Evolutionary conservation across 2,329 filamentous ascomycete genomes (phyloP).

Genomic region (Bipolaris gigantea): DNA sequence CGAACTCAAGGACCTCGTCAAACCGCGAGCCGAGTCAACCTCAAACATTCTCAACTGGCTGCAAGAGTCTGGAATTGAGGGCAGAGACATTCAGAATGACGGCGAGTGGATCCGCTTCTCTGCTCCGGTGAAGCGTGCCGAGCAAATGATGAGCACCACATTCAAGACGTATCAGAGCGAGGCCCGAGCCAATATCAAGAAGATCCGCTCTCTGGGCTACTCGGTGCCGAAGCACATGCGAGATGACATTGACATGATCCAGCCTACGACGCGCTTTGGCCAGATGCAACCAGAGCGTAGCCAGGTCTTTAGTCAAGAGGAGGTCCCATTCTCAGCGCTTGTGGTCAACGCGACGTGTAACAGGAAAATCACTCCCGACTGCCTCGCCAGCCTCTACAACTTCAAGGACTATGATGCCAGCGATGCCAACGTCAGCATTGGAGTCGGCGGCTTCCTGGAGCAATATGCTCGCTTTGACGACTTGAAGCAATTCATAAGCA

Average conservation of each 20-base stretch:
- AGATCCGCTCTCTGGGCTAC: constrained; percentile 61
- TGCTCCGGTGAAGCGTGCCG: constrained; percentile 56
- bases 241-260: constrained; percentile 62
- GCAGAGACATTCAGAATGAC: constrained; percentile 52
- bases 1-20: constrained; percentile 58
- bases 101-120: constrained; percentile 66
- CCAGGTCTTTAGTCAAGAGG: constrained; percentile 37
- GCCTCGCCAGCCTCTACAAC: constrained; percentile 53
- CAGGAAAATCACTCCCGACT: constrained; percentile 50
- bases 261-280: constrained; percentile 67
- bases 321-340: constrained; percentile 21
- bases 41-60: constrained; percentile 61
- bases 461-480: constrained; percentile 54
- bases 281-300: constrained; percentile 50
- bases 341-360: constrained; percentile 47
- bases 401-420: constrained; percentile 46
- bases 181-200: constrained; percentile 46
- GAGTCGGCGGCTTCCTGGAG: constrained; percentile 53
- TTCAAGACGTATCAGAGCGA: constrained; percentile 60
- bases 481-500: constrained; percentile 45
- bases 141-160: constrained; percentile 59
- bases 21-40: constrained; percentile 54
- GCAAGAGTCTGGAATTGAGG: constrained; percentile 52
- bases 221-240: constrained; percentile 61
- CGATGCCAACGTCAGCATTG: constrained; percentile 44